Conservation (phyloP, 768 basidiomycete genomes). For the Strobilomyces echinocephalus region DNA sequence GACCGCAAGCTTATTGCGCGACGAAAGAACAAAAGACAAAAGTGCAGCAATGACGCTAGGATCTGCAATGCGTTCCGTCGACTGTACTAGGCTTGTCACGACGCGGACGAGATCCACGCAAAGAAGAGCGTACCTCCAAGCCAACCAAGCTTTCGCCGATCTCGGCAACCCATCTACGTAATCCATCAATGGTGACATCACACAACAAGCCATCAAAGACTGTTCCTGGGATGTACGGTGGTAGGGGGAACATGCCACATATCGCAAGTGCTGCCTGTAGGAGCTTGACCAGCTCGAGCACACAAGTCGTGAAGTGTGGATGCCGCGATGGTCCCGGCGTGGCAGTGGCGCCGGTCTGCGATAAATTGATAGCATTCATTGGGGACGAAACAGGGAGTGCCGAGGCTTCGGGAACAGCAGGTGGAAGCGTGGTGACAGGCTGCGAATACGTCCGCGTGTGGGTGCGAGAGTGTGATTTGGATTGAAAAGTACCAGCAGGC, state of each 20-base stretch:
- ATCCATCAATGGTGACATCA: conserved; percentile 68
- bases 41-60: conserved; percentile 67
- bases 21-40: conserved; percentile 60
- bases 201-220: conserved; percentile 67
- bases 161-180: conserved; percentile 61
- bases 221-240: conserved; percentile 5
- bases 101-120: background rate
- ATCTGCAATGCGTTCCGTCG: conserved; percentile 69
- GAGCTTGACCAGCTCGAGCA: conserved; percentile 72
- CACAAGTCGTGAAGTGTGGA: conserved; percentile 54
- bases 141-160: conserved; percentile 59
- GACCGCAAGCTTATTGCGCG: conserved; percentile 65
- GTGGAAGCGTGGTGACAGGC: conserved; percentile 20
- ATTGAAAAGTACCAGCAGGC: conserved; percentile 18
- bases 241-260: conserved; percentile 58
- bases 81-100: conserved; percentile 34
- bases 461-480: conserved; percentile 28
- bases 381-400: conserved; percentile 21
- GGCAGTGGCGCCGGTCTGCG: conserved; percentile 6
- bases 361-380: conserved; percentile 10
- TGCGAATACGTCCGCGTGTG: conserved; percentile 30
- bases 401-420: conserved; percentile 19
- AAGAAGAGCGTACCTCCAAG: conserved; percentile 45
- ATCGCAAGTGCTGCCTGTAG: conserved; percentile 67
- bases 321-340: conserved; percentile 20